Base-by-base conservation (phyloP, 768 basidiomycete species). In the Leccinum boreale region DNA sequence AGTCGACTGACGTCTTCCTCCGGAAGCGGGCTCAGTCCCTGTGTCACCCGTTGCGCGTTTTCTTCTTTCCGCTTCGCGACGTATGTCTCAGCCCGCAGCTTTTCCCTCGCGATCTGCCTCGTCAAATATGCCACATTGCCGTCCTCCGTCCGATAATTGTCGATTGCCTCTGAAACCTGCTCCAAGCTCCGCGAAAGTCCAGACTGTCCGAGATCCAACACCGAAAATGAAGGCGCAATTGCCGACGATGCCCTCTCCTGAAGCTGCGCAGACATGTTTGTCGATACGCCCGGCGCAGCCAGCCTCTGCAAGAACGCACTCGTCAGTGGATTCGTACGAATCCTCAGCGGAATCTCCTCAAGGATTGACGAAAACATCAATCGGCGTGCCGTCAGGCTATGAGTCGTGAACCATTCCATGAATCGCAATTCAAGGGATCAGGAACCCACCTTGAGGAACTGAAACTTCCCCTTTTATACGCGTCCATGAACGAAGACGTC, bases 31-130 rank as follows among this genome's bases (percentile, higher is more conserved):
- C 84, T 83, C 52, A 95, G 76, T 12, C 94, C 94, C 67, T 94
- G 91, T 39, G 85, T 86, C 60, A 89, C 80, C 46, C 94, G 83
- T 52, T 77, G 77, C 36, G 80, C 81, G 67, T 92, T 96, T 75
- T 97, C 94, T 70, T 96, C 94, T 69, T 88, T 91, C 56, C 93
- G 85, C 74, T 94, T 94, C 65, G 83, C 81, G 54, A 94, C 74
- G 67, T 88, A 87, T 53, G 80, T 79, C 56, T 97, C 94, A 51
- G 92, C 91, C 59, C 84, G 85, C 46, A 80, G 74, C 67, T 85
- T 87, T 73, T 97, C 94, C 29, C 94, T 83, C 29, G 87, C 87
- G 67, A 95, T 95, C 71, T 95, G 94, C 55, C 94, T 86, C 47
- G 80, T 80, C 63, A 92, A 77, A 78, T 93, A 97, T 53, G 89